Percentiles rank a stretch among this genome's conserved stretches.
These are phyloP conservation scores for Magnusiomyces suaveolens DNA, from an alignment of 1,139 yeast genomes.

Conservation along the genomic window DNA sequence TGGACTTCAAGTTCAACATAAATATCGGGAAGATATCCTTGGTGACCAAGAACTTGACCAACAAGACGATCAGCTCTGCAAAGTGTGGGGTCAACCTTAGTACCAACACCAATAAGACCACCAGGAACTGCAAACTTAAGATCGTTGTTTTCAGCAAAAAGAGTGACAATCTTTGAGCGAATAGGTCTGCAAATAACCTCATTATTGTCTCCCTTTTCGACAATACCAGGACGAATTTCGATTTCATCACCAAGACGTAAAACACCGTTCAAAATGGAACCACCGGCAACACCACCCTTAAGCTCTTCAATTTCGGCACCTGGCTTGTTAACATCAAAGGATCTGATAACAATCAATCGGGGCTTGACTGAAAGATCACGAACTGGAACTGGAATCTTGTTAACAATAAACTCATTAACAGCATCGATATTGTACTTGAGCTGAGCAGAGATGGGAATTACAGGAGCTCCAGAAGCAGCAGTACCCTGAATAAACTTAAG, in stretches of 20 bases:
- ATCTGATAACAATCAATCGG: slow-evolving; percentile 91
- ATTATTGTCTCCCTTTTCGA: slow-evolving; percentile 71
- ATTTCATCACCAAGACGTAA: slow-evolving; percentile 95
- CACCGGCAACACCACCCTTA: slow-evolving; percentile 99
- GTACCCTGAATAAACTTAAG: slow-evolving; percentile 92
- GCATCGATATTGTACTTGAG: slow-evolving; percentile 97
- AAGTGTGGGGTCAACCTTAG: slow-evolving; percentile 95
- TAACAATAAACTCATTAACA: slow-evolving; percentile 91
- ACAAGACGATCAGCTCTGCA: slow-evolving; percentile 99
- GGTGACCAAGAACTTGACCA: slow-evolving; percentile 98
- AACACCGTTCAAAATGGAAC: slow-evolving; percentile 94
- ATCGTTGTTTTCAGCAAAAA: slow-evolving; percentile 96
- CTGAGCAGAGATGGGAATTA: slow-evolving; percentile 98
- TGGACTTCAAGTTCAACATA: slow-evolving; percentile 96
- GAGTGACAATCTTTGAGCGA: slow-evolving; percentile 83
- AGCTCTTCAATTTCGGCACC: slow-evolving; percentile 96
- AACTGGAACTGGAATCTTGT: slow-evolving; percentile 90
- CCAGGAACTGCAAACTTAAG: slow-evolving; percentile 99
- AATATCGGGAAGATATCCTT: slow-evolving; percentile 89
- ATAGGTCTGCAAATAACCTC: slow-evolving; percentile 94
- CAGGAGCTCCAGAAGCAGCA: slow-evolving; percentile 97
- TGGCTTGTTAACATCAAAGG: slow-evolving; percentile 97
- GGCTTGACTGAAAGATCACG: slow-evolving; percentile 94
- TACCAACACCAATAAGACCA: slow-evolving; percentile 99
- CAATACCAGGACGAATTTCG: slow-evolving; percentile 98